These are phyloP conservation scores for Niveomyces coronatus DNA, from an alignment of 2,329 filamentous ascomycete species.

Conservation along the genomic window DNA sequence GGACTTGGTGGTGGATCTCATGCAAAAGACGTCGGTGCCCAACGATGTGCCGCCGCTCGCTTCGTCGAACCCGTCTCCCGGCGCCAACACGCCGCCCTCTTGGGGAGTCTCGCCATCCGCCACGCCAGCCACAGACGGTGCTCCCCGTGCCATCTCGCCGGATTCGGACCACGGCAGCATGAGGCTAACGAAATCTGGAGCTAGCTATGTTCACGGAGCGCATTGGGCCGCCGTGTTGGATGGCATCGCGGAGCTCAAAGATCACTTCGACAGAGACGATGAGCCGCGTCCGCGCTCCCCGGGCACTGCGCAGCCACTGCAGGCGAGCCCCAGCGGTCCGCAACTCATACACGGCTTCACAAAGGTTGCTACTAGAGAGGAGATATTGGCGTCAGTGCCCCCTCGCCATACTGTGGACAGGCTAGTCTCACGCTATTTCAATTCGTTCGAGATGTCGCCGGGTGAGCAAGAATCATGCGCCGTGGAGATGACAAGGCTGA, in stretches of 20 bases:
- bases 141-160: neutral
- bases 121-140: neutral
- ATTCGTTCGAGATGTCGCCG: slow-evolving; percentile 10
- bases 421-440: slow-evolving; percentile 27
- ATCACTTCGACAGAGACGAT: slow-evolving; percentile 21
- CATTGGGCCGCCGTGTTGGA: slow-evolving; percentile 33
- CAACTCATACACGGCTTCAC: neutral
- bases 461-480: slow-evolving; percentile 8
- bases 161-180: slow-evolving; percentile 23
- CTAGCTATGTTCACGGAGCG: slow-evolving; percentile 23
- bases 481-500: neutral
- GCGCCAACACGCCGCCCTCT: neutral
- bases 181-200: slow-evolving; percentile 14
- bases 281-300: slow-evolving; percentile 1
- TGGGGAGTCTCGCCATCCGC: neutral
- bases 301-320: neutral
- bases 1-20: slow-evolving; percentile 18
- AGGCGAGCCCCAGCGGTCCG: neutral
- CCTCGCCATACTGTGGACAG: slow-evolving; percentile 22
- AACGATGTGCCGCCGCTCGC: neutral
- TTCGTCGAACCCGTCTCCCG: neutral
- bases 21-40: no score
- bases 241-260: slow-evolving; percentile 28
- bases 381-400: slow-evolving; percentile 18
- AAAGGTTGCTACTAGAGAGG: neutral